Conservation (phyloP, 306 rosid genomes). For the Cucurbita ficifolia region DNA sequence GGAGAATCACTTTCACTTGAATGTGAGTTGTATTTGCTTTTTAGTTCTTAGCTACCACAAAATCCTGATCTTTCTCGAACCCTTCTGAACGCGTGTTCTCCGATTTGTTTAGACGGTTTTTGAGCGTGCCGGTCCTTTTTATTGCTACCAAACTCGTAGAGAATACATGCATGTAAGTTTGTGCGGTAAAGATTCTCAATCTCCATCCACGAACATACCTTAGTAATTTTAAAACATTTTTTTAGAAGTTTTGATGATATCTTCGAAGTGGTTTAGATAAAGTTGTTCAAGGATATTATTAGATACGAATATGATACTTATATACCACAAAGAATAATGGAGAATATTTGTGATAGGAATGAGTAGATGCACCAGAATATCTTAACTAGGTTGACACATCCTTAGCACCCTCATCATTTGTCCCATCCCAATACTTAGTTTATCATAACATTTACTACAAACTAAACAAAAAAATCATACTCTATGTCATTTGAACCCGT, state of each 20-base stretch:
- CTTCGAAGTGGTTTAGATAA: neutral
- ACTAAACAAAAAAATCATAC: too few relatives aligned
- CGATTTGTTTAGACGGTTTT: neutral
- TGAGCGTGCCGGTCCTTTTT: neutral
- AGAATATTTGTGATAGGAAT: neutral
- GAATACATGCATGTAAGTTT: neutral
- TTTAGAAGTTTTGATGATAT: neutral
- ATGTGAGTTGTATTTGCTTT: constrained; percentile 2
- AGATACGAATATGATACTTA: too few relatives aligned
- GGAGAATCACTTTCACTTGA: neutral
- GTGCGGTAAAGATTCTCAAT: constrained; percentile 1
- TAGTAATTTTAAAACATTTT: neutral
- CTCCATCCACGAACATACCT: neutral
- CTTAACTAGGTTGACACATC: neutral
- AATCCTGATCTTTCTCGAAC: neutral
- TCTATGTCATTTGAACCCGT: too few relatives aligned
- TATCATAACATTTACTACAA: too few relatives aligned
- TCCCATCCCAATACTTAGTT: neutral
- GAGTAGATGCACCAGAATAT: neutral
- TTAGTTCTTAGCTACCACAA: neutral
- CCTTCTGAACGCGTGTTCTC: neutral
- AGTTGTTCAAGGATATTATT: too few relatives aligned
- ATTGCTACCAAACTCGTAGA: neutral
- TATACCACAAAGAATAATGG: too few relatives aligned
- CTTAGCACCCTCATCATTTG: neutral